phyloP scores from a whole-genome alignment of 176 grass and related monocot species.

The Tillandsia fasciculata region DNA sequence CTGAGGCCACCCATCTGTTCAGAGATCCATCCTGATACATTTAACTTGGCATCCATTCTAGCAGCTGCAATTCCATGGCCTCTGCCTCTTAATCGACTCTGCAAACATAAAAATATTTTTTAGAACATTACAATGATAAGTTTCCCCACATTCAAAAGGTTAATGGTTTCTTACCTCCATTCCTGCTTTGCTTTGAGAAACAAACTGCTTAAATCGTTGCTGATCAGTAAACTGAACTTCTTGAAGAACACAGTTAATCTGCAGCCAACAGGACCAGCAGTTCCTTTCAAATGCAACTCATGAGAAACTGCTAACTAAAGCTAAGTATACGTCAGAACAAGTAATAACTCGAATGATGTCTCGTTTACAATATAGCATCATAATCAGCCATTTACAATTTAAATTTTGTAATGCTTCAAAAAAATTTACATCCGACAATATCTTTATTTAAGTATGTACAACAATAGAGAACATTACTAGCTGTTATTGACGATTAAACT shows the following conservation, averaged over 20 bases:
- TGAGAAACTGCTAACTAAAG: neutral
- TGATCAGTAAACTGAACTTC: slow-evolving; percentile 97
- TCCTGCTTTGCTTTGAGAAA: slow-evolving; percentile 95
- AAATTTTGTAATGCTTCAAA: neutral
- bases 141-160: neutral
- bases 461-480: neutral
- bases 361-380: neutral
- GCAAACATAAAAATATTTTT: slow-evolving; percentile 29
- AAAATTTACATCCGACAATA: neutral
- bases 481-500: neutral
- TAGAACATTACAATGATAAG: slow-evolving; percentile 21
- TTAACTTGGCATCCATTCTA: slow-evolving; percentile 96
- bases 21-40: slow-evolving; percentile 79
- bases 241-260: slow-evolving; percentile 91
- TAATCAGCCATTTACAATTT: neutral
- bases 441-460: neutral
- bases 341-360: neutral
- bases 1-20: slow-evolving; percentile 97
- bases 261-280: slow-evolving; percentile 21
- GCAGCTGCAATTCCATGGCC: slow-evolving; percentile 88
- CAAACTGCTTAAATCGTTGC: slow-evolving; percentile 96
- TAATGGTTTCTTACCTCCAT: slow-evolving; percentile 72
- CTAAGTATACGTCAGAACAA: neutral
- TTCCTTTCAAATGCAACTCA: slow-evolving; percentile 15
- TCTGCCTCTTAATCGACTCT: slow-evolving; percentile 94